Conservation (phyloP, 1,284 basidiomycete genomes). For the Macrocybe sp. region DNA sequence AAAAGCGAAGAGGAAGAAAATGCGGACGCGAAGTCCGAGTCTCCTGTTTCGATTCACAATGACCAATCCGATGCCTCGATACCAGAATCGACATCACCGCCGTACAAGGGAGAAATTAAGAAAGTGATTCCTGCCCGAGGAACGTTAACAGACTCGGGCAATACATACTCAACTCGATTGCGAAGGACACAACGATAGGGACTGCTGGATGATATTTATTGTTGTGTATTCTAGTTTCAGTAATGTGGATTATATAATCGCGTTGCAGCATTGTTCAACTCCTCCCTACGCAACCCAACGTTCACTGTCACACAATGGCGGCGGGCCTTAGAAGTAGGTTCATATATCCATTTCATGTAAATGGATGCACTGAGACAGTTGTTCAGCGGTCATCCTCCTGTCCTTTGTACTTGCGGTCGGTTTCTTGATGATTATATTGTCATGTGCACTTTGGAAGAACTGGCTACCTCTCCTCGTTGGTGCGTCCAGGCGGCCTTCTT, state of each 20-base stretch:
- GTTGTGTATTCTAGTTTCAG: too few species aligned
- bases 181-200: slow-evolving; percentile 16
- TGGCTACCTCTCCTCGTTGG: slow-evolving; percentile 98
- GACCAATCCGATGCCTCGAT: too few species aligned
- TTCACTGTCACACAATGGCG: slow-evolving; percentile 32
- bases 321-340: slow-evolving; percentile 41
- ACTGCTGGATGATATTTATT: background rate
- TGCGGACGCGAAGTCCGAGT: slow-evolving; percentile 1
- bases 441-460: slow-evolving; percentile 94
- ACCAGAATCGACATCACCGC: too few species aligned
- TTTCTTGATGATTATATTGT: slow-evolving; percentile 96
- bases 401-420: slow-evolving; percentile 96
- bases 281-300: background rate
- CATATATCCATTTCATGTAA: background rate
- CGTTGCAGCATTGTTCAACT: slow-evolving; percentile 4
- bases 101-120: background rate
- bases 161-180: slow-evolving; percentile 18
- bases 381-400: slow-evolving; percentile 83
- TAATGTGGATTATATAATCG: background rate
- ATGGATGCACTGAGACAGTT: slow-evolving; percentile 4
- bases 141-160: slow-evolving; percentile 20
- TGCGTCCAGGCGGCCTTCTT: slow-evolving; percentile 38
- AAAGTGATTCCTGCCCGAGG: slow-evolving; percentile 12
- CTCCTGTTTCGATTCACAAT: too few species aligned
- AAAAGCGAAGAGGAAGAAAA: slow-evolving; percentile 14